phyloP scores from a whole-genome alignment of 1,284 basidiomycete genomes.

The Trichosporon sp. region DNA sequence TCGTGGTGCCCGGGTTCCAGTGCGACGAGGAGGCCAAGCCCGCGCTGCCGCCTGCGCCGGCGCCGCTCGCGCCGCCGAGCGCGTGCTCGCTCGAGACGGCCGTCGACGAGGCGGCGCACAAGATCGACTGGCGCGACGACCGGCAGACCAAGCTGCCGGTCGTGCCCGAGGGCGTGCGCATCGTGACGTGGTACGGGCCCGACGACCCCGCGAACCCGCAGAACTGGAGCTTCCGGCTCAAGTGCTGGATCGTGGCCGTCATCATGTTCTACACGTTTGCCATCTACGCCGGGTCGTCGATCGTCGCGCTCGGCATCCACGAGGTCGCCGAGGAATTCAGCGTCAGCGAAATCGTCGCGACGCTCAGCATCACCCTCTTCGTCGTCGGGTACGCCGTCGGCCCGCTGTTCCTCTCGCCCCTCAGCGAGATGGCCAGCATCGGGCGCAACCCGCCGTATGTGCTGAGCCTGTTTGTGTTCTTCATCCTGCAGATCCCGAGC shows the following conservation, averaged over 20 bases:
- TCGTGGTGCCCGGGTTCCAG: constrained; percentile 18
- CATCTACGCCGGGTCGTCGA: constrained; percentile 18
- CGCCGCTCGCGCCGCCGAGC: background rate
- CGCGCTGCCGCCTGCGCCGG: background rate
- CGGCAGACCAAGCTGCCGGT: constrained; percentile 1
- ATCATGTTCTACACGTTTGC: constrained; percentile 54
- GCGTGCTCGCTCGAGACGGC: background rate
- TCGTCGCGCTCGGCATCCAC: constrained; percentile 14
- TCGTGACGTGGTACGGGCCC: constrained; percentile 61
- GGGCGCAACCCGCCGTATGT: constrained; percentile 43
- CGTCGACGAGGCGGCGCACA: background rate
- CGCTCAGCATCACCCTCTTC: constrained; percentile 15
- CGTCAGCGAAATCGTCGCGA: constrained; percentile 13
- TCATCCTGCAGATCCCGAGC: constrained; percentile 41
- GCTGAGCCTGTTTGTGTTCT: constrained; percentile 41
- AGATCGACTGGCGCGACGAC: constrained; percentile 1
- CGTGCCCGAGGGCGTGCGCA: constrained; percentile 8
- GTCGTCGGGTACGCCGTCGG: constrained; percentile 63
- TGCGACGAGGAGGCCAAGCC: background rate
- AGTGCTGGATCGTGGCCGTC: constrained; percentile 63
- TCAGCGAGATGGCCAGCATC: constrained; percentile 36
- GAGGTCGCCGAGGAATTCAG: constrained; percentile 11
- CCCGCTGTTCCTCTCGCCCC: constrained; percentile 51
- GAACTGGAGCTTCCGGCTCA: constrained; percentile 61
- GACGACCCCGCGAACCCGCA: constrained; percentile 62